Base-by-base conservation (phyloP, 2,329 filamentous ascomycete species). In the Sarocladium strictum region DNA sequence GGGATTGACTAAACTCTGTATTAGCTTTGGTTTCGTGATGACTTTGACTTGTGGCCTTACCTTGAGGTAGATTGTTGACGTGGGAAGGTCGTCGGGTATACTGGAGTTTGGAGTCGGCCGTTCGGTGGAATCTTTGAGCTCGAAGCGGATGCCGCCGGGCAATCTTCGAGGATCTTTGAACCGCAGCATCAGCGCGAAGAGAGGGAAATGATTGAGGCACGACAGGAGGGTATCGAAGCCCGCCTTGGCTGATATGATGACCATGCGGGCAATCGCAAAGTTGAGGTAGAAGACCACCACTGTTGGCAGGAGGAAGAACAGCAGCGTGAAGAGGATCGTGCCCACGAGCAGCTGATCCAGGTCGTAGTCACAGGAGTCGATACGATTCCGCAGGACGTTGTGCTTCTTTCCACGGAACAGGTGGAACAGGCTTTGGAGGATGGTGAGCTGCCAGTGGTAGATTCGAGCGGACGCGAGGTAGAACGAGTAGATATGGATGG, bases 281-380 rank as follows among this genome's bases (percentile, higher is more conserved):
- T 95, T 96, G 57, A 97, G 78, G 66, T 99, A 99, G 68, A 97
- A 99, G 41, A 99, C 94, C 53, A 93, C 84, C 23, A 99, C 91
- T 0, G 94, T 99, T 0, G 94, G 94, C 3, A 99, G 77, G 15
- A 99, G 78, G 69, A 97, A 99, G 72, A 96, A 96, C 1, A 99
- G 80, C 7, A 99, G 76, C 0, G 94, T 97, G 67, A 99, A 99
- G 19, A 99, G 77, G 57, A 99, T 97, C 1, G 94, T 99, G 57
- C 94, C 94, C 7, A 99, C 85, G 6, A 99, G 84, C 3, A 99
- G 82, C 72, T 99, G 95, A 67, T 99, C 94, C 23, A 99, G 81
- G 67, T 97, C 94, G 72, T 99, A 99, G 72, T 97, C 94, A 76
- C 94, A 99, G 47, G 92, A 96, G 68, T 99, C 94, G 64, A 99